Percentiles rank a stretch among this genome's conserved stretches.
phyloP scores from a whole-genome alignment of 441 rosid genomes.

The Aleurites moluccanus region DNA sequence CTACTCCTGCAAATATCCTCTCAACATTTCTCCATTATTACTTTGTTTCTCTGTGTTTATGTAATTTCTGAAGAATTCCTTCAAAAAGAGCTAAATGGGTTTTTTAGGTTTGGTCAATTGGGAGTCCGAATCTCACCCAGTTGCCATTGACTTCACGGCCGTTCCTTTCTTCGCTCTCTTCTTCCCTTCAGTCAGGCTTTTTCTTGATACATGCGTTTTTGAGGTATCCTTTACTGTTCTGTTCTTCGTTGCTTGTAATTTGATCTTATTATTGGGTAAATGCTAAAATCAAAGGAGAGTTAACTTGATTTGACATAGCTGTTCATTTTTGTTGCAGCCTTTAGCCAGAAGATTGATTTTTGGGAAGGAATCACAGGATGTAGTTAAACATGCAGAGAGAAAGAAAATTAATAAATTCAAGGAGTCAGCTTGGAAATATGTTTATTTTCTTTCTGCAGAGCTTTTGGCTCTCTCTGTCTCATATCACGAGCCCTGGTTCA shows the following conservation, averaged over 20 bases:
- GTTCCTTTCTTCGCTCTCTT: slow-evolving; percentile 64
- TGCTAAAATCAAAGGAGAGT: neutral
- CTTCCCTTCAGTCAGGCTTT: slow-evolving; percentile 64
- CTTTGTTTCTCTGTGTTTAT: neutral
- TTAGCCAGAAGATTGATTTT: slow-evolving; percentile 54
- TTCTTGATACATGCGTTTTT: slow-evolving; percentile 71
- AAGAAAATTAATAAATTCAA: slow-evolving; percentile 66
- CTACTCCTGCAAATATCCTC: neutral
- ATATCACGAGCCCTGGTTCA: slow-evolving; percentile 82
- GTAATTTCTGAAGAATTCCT: neutral
- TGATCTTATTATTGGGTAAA: neutral
- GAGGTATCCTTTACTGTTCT: slow-evolving; percentile 45
- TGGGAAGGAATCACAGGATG: slow-evolving; percentile 38
- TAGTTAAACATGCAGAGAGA: slow-evolving; percentile 31
- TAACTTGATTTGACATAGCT: slow-evolving; percentile 11
- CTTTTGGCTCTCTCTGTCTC: slow-evolving; percentile 55
- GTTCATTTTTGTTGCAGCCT: slow-evolving; percentile 42
- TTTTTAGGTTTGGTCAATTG: slow-evolving; percentile 36
- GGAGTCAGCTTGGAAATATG: slow-evolving; percentile 90
- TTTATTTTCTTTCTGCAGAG: slow-evolving; percentile 76
- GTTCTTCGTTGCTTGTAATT: neutral
- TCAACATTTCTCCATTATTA: neutral
- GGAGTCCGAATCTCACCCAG: slow-evolving; percentile 79
- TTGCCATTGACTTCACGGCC: slow-evolving; percentile 48
- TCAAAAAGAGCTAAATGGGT: slow-evolving; percentile 27